phyloP scores from a whole-genome alignment of 2,329 filamentous ascomycete species.

The Monascus ruber region DNA sequence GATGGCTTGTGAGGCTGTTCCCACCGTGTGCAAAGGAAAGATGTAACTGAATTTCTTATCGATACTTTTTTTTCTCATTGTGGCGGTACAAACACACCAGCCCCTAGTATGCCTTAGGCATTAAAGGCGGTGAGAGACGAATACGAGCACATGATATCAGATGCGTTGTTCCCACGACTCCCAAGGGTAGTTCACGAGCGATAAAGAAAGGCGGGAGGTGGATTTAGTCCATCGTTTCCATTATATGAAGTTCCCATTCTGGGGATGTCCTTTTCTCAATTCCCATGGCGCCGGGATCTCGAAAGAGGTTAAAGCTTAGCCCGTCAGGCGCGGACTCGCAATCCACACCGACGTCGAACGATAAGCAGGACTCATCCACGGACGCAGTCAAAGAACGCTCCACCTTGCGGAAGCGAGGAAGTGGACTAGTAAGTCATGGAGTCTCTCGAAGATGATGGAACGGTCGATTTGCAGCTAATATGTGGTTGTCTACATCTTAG shows the following conservation, averaged over 20 bases:
- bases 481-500: conserved; percentile 9
- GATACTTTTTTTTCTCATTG: conserved; percentile 7
- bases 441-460: no score
- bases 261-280: conserved; percentile 23
- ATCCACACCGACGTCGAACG: conserved; percentile 12
- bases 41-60: conserved; percentile 9
- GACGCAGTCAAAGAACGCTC: conserved; percentile 12
- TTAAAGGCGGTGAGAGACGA: conserved; percentile 10
- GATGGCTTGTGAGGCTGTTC: background rate
- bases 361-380: conserved; percentile 9
- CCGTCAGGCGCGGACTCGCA: conserved; percentile 20
- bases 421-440: conserved; percentile 17
- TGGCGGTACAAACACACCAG: conserved; percentile 8
- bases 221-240: no score
- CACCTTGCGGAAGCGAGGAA: conserved; percentile 14
- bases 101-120: conserved; percentile 14
- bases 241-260: background rate
- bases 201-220: no score
- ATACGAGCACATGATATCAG: background rate
- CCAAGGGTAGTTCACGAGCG: no score
- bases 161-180: background rate
- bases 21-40: conserved; percentile 1
- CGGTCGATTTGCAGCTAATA: conserved; percentile 3
- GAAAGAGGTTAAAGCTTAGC: conserved; percentile 34
- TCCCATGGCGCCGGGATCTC: conserved; percentile 31